A percentile compares a stretch with the other conserved stretches of the same genome.
phyloP scores from a whole-genome alignment of 139 green algal species.

The Choricystis sp. region DNA sequence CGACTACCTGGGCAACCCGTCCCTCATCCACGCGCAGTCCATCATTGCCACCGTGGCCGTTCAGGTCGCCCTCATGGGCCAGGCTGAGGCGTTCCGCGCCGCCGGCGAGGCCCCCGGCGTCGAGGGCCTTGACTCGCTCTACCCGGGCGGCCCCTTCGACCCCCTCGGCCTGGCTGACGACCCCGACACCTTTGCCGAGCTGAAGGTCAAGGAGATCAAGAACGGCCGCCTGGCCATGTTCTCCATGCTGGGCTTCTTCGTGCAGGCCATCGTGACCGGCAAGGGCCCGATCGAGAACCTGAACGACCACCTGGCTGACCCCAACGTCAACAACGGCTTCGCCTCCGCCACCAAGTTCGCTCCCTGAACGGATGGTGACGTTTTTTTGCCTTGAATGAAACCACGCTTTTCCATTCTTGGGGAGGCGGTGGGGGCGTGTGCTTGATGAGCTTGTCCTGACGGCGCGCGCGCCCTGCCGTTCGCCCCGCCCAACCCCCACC shows the following conservation, averaged over 20 bases:
- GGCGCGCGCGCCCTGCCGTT: too few species aligned
- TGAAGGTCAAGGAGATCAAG: conserved; percentile 86
- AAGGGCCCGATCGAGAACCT: conserved; percentile 37
- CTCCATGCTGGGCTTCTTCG: conserved; percentile 61
- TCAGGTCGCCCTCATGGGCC: conserved; percentile 63
- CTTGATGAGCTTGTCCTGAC: too few species aligned
- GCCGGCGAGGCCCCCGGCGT: conserved; percentile 29
- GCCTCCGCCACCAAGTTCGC: conserved; percentile 54
- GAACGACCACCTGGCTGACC: conserved; percentile 29
- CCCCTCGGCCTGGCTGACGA: conserved; percentile 59
- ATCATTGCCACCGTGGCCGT: conserved; percentile 68
- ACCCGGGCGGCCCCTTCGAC: conserved; percentile 75
- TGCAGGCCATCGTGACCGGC: conserved; percentile 55
- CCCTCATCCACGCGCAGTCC: conserved; percentile 76
- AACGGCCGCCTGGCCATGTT: conserved; percentile 81
- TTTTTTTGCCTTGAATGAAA: too few species aligned
- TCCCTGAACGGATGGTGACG: conserved; percentile 7
- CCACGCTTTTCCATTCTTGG: too few species aligned
- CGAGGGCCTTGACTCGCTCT: conserved; percentile 68
- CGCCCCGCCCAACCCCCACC: too few species aligned
- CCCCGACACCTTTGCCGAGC: conserved; percentile 58
- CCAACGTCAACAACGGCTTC: conserved; percentile 48
- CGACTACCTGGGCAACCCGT: conserved; percentile 65
- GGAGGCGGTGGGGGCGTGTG: too few species aligned
- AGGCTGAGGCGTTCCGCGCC: conserved; percentile 57